Evolutionary conservation across 805 yeast species (phyloP), one percentile per base, ranked within the genome.

Genomic region (Nakazawaea siamensis): DNA sequence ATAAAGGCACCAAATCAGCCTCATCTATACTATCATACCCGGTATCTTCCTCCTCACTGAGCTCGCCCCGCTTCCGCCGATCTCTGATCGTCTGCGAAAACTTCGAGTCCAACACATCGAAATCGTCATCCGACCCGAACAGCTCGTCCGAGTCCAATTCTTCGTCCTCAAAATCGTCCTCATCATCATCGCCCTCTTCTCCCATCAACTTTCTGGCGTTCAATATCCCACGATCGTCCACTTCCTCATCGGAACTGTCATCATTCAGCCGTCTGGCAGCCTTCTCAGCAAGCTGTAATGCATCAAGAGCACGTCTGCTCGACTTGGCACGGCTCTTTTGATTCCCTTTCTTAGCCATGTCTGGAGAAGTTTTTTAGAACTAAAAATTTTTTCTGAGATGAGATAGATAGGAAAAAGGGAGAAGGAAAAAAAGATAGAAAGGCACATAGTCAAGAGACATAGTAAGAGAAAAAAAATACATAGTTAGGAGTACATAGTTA

Each of bases 21-120:
- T 85, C 95, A 47, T 85, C 95, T 28, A 82, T 66, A 49, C 88
- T 78, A 18, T 71, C 71, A 50, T 83, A 81, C 10, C 73, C 90
- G 4, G 64, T 73, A n/a, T 70, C 78, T 13, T 66, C 76, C 7
- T 62, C 69, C 21, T 52, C 55, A 18, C 49, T 56, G 21, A 48
- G 48, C 46, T 62, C 62, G 23, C 47, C 45, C 38, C 51, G 55
- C 47, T 64, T 67, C 25, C 51, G 53, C 41, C 63, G 64, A 51
- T 77, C 85, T 57, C 86, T 70, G 29, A 78, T 58, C 11, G 80
- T 72, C 48, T 80, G 84, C 5, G 86, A 76, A 43, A 79, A 73
- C 50, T 73, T 80, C 20, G 83, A 73, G 53, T 73, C 70, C 46
- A 78, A 55, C 6, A 70, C 64, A 46, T 71, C 81, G 35, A 66